Conservation (phyloP, 495 filamentous ascomycete species). For the Neurospora sp. region DNA sequence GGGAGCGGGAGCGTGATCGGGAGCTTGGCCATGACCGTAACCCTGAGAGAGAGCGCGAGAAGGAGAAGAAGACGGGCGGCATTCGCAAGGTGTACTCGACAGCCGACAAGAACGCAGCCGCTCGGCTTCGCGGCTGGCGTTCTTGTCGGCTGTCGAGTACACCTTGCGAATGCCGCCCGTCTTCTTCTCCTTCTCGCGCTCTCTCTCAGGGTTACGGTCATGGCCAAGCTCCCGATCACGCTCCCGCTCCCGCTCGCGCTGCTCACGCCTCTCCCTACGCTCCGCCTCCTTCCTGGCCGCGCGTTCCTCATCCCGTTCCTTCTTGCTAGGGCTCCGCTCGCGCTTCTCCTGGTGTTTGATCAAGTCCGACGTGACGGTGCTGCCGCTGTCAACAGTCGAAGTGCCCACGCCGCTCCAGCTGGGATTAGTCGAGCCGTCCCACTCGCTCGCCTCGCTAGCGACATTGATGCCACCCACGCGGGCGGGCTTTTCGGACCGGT, state of each 20-base stretch:
- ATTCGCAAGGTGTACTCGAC: constrained; percentile 48
- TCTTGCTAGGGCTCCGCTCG: constrained; percentile 43
- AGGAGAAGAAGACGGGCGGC: constrained; percentile 25
- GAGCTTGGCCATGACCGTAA: background rate
- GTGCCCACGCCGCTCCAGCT: constrained; percentile 24
- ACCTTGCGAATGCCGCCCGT: constrained; percentile 44
- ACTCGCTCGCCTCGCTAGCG: constrained; percentile 60
- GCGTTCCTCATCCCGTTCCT: constrained; percentile 27
- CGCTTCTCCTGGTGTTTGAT: constrained; percentile 35
- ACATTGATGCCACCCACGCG: constrained; percentile 79
- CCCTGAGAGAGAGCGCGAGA: background rate
- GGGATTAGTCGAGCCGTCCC: constrained; percentile 52
- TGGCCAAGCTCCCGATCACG: background rate
- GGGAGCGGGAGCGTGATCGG: background rate
- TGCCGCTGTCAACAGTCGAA: constrained; percentile 44
- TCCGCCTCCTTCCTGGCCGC: background rate
- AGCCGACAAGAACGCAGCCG: constrained; percentile 38
- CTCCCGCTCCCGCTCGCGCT: background rate
- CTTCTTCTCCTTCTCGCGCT: constrained; percentile 10
- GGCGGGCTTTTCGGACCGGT: constrained; percentile 75
- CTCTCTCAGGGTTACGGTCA: background rate
- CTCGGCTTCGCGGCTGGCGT: constrained; percentile 31
- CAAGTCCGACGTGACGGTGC: constrained; percentile 45
- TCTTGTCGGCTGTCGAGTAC: constrained; percentile 42
- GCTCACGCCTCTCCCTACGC: constrained; percentile 2